Percentiles rank a stretch among this genome's conserved stretches.
Conservation (phyloP, 2,329 filamentous ascomycete genomes). For the Stachybotrys echinatus region DNA sequence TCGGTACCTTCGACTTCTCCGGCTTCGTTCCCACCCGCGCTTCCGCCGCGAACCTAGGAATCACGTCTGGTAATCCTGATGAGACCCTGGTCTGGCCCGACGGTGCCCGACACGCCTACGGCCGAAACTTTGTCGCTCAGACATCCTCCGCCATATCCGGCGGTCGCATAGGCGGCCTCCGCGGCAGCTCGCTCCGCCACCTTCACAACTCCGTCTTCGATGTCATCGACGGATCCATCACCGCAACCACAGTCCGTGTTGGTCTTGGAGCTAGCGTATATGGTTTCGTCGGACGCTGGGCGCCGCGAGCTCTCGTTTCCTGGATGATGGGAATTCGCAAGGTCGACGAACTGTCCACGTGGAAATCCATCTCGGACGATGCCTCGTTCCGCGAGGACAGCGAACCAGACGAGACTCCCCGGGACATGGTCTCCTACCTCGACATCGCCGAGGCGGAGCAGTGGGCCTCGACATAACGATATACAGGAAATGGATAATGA, state of each 20-base stretch:
- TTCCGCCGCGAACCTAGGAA: conserved; percentile 23
- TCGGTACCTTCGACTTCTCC: conserved; percentile 85
- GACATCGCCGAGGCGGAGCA: neutral
- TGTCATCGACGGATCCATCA: conserved; percentile 65
- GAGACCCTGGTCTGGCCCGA: conserved; percentile 59
- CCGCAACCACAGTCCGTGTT: conserved; percentile 64
- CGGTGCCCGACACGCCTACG: conserved; percentile 54
- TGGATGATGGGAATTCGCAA: conserved; percentile 86
- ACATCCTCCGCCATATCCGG: conserved; percentile 50
- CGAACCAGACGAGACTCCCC: conserved; percentile 24
- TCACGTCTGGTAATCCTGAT: conserved; percentile 36
- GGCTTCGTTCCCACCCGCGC: conserved; percentile 49
- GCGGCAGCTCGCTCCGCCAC: conserved; percentile 68
- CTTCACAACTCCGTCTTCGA: conserved; percentile 89
- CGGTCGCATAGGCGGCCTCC: conserved; percentile 52
- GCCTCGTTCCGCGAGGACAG: conserved; percentile 30
- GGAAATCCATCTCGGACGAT: conserved; percentile 41
- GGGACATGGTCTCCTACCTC: conserved; percentile 38
- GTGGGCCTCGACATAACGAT: neutral
- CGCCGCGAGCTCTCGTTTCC: conserved; percentile 71
- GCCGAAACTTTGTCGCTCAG: conserved; percentile 54
- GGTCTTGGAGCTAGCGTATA: conserved; percentile 83
- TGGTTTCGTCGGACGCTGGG: conserved; percentile 76
- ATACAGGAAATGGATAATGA: neutral
- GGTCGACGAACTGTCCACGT: conserved; percentile 51